A percentile compares a stretch with the other conserved stretches of the same genome.
Evolutionary conservation across 306 rosid genomes (phyloP).

Genomic region (Ammopiptanthus mongolicus): DNA sequence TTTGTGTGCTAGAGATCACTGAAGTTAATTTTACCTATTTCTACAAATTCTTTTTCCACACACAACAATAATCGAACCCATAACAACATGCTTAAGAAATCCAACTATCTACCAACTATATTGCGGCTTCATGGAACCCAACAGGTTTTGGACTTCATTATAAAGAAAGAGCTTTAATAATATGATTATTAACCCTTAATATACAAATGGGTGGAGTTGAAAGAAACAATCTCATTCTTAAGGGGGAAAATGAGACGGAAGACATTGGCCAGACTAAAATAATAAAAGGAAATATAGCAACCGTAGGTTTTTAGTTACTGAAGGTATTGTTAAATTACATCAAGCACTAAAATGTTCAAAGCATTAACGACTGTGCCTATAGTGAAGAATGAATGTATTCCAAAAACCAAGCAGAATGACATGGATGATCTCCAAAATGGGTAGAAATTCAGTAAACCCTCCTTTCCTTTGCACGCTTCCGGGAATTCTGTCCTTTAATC

Average conservation of each 20-base stretch:
- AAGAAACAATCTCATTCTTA: not conserved
- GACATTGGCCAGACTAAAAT: not conserved
- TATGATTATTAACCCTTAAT: not conserved
- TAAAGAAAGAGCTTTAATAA: not conserved
- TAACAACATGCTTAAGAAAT: no score
- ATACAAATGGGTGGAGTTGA: not conserved
- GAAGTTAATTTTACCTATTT: no score
- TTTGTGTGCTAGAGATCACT: no score
- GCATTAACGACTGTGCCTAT: not conserved
- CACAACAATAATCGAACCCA: no score
- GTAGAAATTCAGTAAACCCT: constrained; percentile 25
- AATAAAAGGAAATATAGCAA: not conserved
- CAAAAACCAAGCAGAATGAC: not conserved
- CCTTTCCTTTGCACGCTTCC: constrained; percentile 69
- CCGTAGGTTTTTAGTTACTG: not conserved
- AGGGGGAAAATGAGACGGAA: not conserved
- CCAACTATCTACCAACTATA: no score
- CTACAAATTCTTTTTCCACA: no score
- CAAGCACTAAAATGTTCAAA: not conserved
- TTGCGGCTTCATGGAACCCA: no score
- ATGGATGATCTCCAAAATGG: not conserved
- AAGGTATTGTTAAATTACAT: not conserved
- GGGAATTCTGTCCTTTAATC: constrained; percentile 47
- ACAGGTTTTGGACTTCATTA: no score
- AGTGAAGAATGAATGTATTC: not conserved